Evolutionary conservation across 768 basidiomycete species (phyloP), one percentile per base, ranked within the genome.

Genomic region (Lentinula detonsa): DNA sequence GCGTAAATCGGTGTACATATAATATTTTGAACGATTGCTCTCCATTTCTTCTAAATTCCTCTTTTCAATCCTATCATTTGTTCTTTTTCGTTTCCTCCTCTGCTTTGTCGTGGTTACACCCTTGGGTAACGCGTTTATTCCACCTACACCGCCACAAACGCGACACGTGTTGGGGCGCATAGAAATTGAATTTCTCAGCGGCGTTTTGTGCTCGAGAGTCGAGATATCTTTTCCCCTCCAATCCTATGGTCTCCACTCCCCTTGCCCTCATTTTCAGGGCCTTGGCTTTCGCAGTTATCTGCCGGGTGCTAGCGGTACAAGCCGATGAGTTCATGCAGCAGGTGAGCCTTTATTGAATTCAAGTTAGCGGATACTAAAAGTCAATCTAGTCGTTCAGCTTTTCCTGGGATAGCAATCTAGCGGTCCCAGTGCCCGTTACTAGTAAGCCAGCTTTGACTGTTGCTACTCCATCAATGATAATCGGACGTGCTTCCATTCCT

Each of bases 381-480:
- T 16, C 18, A 23, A 48, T 2, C 15, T 16, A 56, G 57, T 43
- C 57, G 3, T 48, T 58, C 13, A 43, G 40, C 37, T 58, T 48
- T 28, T 46, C 57, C 28, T 58, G 42, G 45, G 45, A 58, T 31
- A 16, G 40, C 42, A 37, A 58, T 37, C 34, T 45, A 43, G 59
- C 59, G 11, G 59, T 60, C n/a, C 59, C 59, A n/a, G 59, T 60
- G 16, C 59, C 59, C 28, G 59, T 60, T 3, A 52, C 59, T 11
- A 60, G 59, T 60, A 40, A 60, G 34, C 23, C 31, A 13, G 34
- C 28, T 21, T 55, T 21, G 46, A 48, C 46, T 18, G 21, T 48
- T 48, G 21, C 46, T 48, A 3, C 8, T 48, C 37, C 52, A 62
- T 62, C 43, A 62, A 31, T 37, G 54, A 40, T 28, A 15, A 28